Evolutionary conservation across 306 rosid species (phyloP).

Genomic region (Fragaria vesca): DNA sequence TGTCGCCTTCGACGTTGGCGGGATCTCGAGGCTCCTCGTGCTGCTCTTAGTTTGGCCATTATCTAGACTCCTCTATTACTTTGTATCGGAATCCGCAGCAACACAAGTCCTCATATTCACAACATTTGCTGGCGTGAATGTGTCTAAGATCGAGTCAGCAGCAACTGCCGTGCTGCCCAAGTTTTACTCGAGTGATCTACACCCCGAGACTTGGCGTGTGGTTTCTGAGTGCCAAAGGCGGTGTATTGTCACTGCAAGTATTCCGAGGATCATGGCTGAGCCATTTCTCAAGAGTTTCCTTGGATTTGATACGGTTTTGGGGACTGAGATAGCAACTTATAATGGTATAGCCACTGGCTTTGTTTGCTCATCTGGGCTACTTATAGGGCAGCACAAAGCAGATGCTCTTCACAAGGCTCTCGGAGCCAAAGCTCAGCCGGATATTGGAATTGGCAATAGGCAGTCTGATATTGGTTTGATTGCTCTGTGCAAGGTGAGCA

Average conservation of each 20-base stretch:
- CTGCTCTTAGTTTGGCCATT: conserved; percentile 55
- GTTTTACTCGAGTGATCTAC: conserved; percentile 57
- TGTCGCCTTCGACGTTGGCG: conserved; percentile 74
- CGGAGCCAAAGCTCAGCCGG: conserved; percentile 39
- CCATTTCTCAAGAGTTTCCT: conserved; percentile 59
- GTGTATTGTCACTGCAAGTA: conserved; percentile 55
- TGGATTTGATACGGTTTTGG: conserved; percentile 66
- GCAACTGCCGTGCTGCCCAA: conserved; percentile 78
- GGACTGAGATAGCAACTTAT: conserved; percentile 49
- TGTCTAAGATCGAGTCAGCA: conserved; percentile 53
- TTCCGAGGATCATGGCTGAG: conserved; percentile 78
- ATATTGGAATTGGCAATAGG: conserved; percentile 78
- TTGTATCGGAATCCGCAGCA: conserved; percentile 64
- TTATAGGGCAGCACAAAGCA: conserved; percentile 63
- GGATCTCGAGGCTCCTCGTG: conserved; percentile 56
- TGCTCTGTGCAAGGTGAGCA: conserved; percentile 63
- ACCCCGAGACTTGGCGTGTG: conserved; percentile 63
- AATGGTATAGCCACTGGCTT: conserved; percentile 74
- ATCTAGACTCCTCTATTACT: conserved; percentile 63
- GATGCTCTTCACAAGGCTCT: conserved; percentile 44
- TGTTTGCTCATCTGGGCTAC: conserved; percentile 46
- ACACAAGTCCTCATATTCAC: conserved; percentile 62
- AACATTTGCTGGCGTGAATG: conserved; percentile 49
- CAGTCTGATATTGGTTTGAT: conserved; percentile 65
- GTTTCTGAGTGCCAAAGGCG: conserved; percentile 59